These are phyloP conservation scores for Trichoderma cornu-damae DNA, from an alignment of 2,329 filamentous ascomycete genomes.

Conservation along the genomic window DNA sequence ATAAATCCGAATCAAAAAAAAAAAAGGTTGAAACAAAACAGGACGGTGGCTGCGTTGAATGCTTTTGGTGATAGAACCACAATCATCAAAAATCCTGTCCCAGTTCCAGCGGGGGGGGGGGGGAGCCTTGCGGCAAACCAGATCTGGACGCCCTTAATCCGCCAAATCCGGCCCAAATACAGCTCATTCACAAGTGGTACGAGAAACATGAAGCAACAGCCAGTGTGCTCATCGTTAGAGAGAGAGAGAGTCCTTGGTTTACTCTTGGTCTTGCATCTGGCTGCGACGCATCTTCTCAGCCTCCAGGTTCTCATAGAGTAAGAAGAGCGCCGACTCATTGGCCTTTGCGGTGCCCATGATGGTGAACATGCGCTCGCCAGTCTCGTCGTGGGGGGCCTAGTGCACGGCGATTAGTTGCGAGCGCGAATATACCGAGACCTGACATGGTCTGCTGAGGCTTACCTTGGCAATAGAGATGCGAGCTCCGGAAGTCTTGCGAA, in stretches of 20 bases:
- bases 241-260: slow-evolving; percentile 26
- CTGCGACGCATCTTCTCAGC: slow-evolving; percentile 98
- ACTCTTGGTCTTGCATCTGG: slow-evolving; percentile 59
- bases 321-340: slow-evolving; percentile 92
- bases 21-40: slow-evolving; percentile 24
- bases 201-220: slow-evolving; percentile 30
- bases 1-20: slow-evolving; percentile 25
- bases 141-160: slow-evolving; percentile 47
- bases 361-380: slow-evolving; percentile 98
- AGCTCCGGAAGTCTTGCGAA: slow-evolving; percentile 91
- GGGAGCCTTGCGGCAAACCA: slow-evolving; percentile 59
- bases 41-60: slow-evolving; percentile 23
- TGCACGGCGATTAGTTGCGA: neutral
- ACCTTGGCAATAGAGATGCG: slow-evolving; percentile 96
- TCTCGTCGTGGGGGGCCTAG: slow-evolving; percentile 86
- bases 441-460: slow-evolving; percentile 23
- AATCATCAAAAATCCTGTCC: slow-evolving; percentile 43
- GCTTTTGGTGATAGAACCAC: slow-evolving; percentile 28
- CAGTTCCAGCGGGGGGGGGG: slow-evolving; percentile 42
- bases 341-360: slow-evolving; percentile 93
- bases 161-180: slow-evolving; percentile 48
- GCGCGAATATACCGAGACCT: neutral
- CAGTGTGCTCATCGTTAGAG: slow-evolving; percentile 16
- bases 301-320: slow-evolving; percentile 97
- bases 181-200: slow-evolving; percentile 28